phyloP scores from a whole-genome alignment of 2,329 filamentous ascomycete species.

The Pseudogymnoascus sp. region DNA sequence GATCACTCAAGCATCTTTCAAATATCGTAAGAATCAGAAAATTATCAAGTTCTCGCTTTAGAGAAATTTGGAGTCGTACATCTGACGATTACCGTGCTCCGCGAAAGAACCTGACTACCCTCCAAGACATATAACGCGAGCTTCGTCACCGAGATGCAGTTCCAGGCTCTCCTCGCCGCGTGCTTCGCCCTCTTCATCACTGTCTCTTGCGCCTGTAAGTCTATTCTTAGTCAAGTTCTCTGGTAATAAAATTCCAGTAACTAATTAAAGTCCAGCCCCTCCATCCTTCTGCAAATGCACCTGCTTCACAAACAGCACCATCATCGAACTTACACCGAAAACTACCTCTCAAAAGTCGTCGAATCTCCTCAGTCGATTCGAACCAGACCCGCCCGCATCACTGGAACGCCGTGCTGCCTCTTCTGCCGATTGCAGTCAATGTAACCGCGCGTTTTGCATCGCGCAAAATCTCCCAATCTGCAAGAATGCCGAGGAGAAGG shows the following conservation, averaged over 20 bases:
- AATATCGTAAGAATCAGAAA: not conserved
- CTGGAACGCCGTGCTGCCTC: not conserved
- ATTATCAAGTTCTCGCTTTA: not conserved
- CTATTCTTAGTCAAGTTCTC: not conserved
- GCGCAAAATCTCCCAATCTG: conserved; percentile 53
- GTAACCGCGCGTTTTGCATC: conserved; percentile 59
- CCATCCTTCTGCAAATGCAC: conserved; percentile 64
- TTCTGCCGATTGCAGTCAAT: conserved; percentile 42
- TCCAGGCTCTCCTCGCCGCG: conserved; percentile 16
- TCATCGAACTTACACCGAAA: conserved; percentile 46
- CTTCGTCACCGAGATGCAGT: not conserved
- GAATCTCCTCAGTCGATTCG: conserved; percentile 13
- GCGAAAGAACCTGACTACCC: not conserved
- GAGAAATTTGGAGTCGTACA: not conserved
- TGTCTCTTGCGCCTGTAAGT: conserved; percentile 24
- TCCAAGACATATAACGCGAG: not conserved
- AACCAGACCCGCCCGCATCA: not conserved
- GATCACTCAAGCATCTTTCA: not conserved
- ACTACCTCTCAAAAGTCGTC: conserved; percentile 17
- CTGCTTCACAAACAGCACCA: conserved; percentile 62
- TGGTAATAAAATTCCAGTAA: not conserved
- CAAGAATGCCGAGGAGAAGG: conserved; percentile 52
- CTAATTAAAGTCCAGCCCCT: conserved; percentile 39
- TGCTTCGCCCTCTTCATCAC: conserved; percentile 23
- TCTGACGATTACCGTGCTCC: not conserved